Evolutionary conservation across 805 yeast species (phyloP), one percentile per base, ranked within the genome.

Genomic region (Danielozyma ontarioensis): DNA sequence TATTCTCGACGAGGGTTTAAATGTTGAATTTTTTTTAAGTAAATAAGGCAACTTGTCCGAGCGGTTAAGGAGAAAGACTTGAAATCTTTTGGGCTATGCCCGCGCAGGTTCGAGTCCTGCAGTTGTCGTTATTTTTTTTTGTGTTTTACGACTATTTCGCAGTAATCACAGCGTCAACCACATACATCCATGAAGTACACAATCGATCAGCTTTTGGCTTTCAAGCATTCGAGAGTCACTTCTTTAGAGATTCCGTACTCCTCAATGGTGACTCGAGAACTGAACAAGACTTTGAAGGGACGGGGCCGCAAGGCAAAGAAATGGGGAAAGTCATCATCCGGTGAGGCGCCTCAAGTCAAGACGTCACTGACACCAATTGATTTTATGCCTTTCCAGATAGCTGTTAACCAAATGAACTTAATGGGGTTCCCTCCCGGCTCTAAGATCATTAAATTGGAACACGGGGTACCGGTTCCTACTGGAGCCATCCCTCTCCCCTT

Each of bases 401-500:
- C 22, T 6, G 10, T 10, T 4, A n/a, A n/a, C n/a, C n/a, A n/a
- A n/a, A n/a, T n/a, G n/a, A n/a, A n/a, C n/a, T n/a, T n/a, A n/a
- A n/a, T n/a, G n/a, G n/a, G n/a, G n/a, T 29, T 41, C 23, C 39
- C 45, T n/a, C 36, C 34, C 7, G 50, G 45, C 2, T 41, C 48
- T 13, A 34, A 31, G 17, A 45, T 51, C 28, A 33, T 59, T 27
- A 40, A 44, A 28, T 37, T 53, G 1, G 52, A 45, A 12, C 57
- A 55, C 2, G 62, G 63, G 2, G 39, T 44, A 36, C 43, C 40
- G 6, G 31, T 56, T 7, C 65, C 67, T 3, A 31, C 35, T 3
- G 59, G 59, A 17, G 64, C 64, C 6, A 48, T 57, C 5, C 51
- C 56, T 3, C 33, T 55, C 5, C 45, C 45, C 8, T 27, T 40